Base-by-base conservation (phyloP, 768 basidiomycete genomes). In the Tylopilus sp. region DNA sequence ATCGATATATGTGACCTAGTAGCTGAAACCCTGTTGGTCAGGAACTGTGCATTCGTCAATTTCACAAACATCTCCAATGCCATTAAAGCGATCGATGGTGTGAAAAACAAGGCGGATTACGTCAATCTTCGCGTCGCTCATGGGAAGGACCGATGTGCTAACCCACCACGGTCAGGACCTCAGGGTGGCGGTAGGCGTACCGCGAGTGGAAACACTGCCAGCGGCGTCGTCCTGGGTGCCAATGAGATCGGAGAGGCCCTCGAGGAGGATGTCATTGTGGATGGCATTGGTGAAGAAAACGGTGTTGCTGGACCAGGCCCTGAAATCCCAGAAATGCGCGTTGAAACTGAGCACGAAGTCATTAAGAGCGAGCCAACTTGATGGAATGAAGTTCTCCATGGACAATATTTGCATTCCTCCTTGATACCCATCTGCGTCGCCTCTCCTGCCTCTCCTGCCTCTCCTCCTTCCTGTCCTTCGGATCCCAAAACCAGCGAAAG, bases 31-130 rank as follows among this genome's bases (percentile, higher is more conserved):
- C 22, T 44, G 25, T 47, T 30, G 40, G 53, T 13, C 21, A 94
- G 91, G 80, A 92, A 93, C 72, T 95, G 93, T 66, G 92, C 91
- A 26, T 99, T 94, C 65, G 87, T 93, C 63, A 97, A 95, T 75
- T 95, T 94, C 60, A 95, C 93, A 30, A 94, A 94, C 73, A 83
- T 97, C 58, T 85, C 86, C 45, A 95, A 95, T 64, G 93, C 94
- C 12, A 93, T 94, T 77, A 98, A 98, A 75, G 94, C 95, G n/a
- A 95, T 98, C 62, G 95, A 98, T 51, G 88, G 86, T 8, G 81
- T 97, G 71, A 95, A 95, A 80, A 82, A 78, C 64, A 90, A 92
- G 65, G 82, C 91, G 2, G 95, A 98, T 65, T 98, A 98, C 65
- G 76, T 82, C 17, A 86, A 85, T 68, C 73, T 98, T 58, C 86